Percentiles rank a stretch among this genome's conserved stretches.
These are phyloP conservation scores for Boletus speciosus DNA, from an alignment of 768 basidiomycete genomes.

Conservation along the genomic window DNA sequence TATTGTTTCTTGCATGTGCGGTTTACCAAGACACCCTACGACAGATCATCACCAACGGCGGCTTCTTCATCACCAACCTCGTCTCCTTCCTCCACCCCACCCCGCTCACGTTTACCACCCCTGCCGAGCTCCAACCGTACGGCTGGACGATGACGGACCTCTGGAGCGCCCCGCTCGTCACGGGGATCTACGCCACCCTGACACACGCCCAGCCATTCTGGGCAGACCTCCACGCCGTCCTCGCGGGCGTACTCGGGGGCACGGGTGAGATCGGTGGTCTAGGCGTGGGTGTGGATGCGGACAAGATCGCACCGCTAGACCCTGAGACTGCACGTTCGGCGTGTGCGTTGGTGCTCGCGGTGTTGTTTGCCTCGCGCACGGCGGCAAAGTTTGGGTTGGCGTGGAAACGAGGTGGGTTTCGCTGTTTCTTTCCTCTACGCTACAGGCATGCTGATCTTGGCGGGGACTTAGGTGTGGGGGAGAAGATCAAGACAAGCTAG, in stretches of 20 bases:
- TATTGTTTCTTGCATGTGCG: too few species aligned
- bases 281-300: constrained; percentile 9
- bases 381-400: constrained; percentile 54
- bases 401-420: constrained; percentile 15
- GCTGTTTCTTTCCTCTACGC: too few species aligned
- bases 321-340: constrained; percentile 64
- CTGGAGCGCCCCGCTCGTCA: constrained; percentile 80
- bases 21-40: too few species aligned
- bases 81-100: constrained; percentile 75
- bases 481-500: constrained; percentile 30
- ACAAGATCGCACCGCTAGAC: constrained; percentile 48
- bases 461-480: constrained; percentile 1
- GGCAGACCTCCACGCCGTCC: constrained; percentile 52
- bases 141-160: constrained; percentile 86
- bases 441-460: neutral
- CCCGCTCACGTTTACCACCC: constrained; percentile 64
- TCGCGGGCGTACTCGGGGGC: constrained; percentile 45
- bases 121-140: constrained; percentile 73
- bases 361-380: constrained; percentile 60
- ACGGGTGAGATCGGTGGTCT: constrained; percentile 9
- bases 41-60: constrained; percentile 71
- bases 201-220: constrained; percentile 88
- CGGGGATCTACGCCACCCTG: constrained; percentile 74
- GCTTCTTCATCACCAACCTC: constrained; percentile 75
- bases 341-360: constrained; percentile 63